Evolutionary conservation across 2,329 filamentous ascomycete genomes (phyloP), one percentile per base, ranked within the genome.

Genomic region (Cordyceps farinosa): DNA sequence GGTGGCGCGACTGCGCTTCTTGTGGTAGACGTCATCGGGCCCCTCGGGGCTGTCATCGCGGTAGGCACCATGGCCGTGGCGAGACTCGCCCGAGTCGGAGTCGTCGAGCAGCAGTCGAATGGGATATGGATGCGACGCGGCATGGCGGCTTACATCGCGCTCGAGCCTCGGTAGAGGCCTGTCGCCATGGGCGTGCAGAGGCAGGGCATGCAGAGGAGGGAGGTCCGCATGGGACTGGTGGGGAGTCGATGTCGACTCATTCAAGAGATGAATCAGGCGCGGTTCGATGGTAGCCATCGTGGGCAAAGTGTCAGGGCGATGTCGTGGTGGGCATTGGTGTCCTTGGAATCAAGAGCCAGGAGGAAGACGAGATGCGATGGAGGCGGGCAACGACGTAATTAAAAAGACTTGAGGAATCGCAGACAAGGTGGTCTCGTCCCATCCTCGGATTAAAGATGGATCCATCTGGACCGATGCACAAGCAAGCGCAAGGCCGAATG

Each of bases 221-320:
- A 86, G 79, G 65, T 84, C 82, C 69, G 80, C 75, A 66, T 80
- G 78, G 69, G 76, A 78, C 69, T 77, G 75, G 67, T 79, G 79
- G 52, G 81, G 79, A 66, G 78, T 78, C 48, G 62, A 53, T 27
- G 78, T 78, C 55, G 79, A 80, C 70, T 85, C 82, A 74, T 88
- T 88, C 70, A 88, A 78, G 67, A 88, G 76, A 73, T 87, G 84
- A 72, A 87, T 88, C 68, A 88, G 79, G 71, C 85, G 84, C 71
- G 86, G 86, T 80, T 88, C 86, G 76, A 88, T 88, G 71, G 84
- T 87, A 68, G 84, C 84, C 84, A 86, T 86, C 75, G 74, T 84
- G 79, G 71, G 68, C 69, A 69, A 65, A 65, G 61, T 61, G 66
- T 67, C 29, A 62, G 63, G 66, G 62, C 65, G 62, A 67, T 70